Evolutionary conservation across 2,329 filamentous ascomycete species (phyloP), one percentile per base, ranked within the genome.

Genomic region (Pseudocercospora fijiensis): DNA sequence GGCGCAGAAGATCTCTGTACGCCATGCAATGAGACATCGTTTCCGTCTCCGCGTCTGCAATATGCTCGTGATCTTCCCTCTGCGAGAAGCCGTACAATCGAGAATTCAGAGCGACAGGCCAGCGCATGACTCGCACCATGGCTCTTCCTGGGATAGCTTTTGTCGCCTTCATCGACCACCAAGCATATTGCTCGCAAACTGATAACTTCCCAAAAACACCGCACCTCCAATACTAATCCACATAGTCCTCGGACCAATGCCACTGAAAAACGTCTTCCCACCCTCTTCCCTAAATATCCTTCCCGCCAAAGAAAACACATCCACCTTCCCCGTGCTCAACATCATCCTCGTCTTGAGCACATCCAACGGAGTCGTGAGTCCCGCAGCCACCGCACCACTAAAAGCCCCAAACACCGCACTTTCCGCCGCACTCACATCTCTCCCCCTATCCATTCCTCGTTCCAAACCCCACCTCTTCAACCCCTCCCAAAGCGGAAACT

Each of bases 311-410:
- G 77, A 76, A 33, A 79, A 76, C 67, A 87, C 83, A 11, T 82
- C 84, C 75, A 85, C 85, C 70, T 82, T 86, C 81, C 88, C 86
- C 72, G 86, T 84, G 13, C 90, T 89, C 70, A 99, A 81, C 95
- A 99, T 99, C 78, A 98, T 89, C 68, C 95, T 83, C 68, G 95
- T 99, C 86, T 99, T 99, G 70, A 99, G 82, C 66, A 99, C 95
- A 78, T 99, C 95, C 67, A 99, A 80, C 43, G 95, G 95, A 58
- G 95, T 99, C 24, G 95, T 99, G 64, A 94, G 76, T 0, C 86
- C 94, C 0, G 95, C 95, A 0, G 95, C 92, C 43, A 97, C 83
- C 0, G 89, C 92, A 0, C 95, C 95, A 0, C 92, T 88, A 37
- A 92, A 74, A 71, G 90, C 93, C 0, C 95, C 95, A 76, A 95